A percentile compares a stretch with the other conserved stretches of the same genome.
phyloP scores from a whole-genome alignment of 179 eudicot species.

The Heliamphora pulchella region DNA sequence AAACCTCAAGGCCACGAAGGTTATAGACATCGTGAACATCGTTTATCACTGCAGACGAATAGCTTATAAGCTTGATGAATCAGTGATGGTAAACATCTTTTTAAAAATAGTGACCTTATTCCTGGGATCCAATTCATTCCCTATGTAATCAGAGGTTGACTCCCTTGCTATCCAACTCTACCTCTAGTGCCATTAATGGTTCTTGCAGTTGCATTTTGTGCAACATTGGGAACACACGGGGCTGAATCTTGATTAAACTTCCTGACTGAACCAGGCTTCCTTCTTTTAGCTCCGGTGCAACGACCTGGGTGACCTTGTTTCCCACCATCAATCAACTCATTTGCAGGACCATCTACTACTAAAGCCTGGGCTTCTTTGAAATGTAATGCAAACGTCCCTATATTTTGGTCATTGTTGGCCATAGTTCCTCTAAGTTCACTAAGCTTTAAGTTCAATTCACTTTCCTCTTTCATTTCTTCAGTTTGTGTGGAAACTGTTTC shows the following conservation, averaged over 20 bases:
- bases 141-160: constrained; percentile 21
- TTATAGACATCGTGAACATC: constrained; percentile 55
- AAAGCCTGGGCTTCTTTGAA: constrained; percentile 25
- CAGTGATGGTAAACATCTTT: constrained; percentile 42
- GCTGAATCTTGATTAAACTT: constrained; percentile 54
- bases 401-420: constrained; percentile 16
- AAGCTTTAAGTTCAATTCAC: constrained; percentile 29
- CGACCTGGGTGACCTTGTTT: constrained; percentile 49
- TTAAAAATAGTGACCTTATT: constrained; percentile 36
- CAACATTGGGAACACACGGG: constrained; percentile 25
- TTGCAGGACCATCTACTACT: constrained; percentile 34
- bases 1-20: constrained; percentile 72
- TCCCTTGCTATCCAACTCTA: constrained; percentile 26
- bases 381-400: constrained; percentile 20
- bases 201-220: constrained; percentile 21
- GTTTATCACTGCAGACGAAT: constrained; percentile 49
- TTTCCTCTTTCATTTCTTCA: constrained; percentile 36
- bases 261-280: constrained; percentile 83
- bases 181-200: constrained; percentile 27
- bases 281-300: constrained; percentile 64
- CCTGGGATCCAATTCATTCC: constrained; percentile 36
- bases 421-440: constrained; percentile 27
- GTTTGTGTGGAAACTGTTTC: constrained; percentile 24
- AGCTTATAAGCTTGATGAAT: constrained; percentile 73
- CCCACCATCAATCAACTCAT: constrained; percentile 31